Percentiles rank a stretch among this genome's conserved stretches.
Conservation (phyloP, 768 basidiomycete species). For the Jaapia argillacea region DNA sequence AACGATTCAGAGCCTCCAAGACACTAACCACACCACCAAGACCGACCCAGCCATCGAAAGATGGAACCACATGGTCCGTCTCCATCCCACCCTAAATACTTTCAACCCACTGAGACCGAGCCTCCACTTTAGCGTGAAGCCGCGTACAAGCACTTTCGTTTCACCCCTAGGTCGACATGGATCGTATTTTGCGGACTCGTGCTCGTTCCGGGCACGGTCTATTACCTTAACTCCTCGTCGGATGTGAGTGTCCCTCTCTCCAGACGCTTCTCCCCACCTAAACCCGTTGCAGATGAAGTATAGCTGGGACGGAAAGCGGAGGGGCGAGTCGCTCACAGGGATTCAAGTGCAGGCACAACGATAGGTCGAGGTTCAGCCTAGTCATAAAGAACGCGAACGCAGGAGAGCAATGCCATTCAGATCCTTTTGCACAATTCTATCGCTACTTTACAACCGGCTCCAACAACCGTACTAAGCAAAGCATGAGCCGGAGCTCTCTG, state of each 20-base stretch:
- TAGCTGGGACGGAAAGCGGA: constrained; percentile 44
- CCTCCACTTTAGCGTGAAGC: constrained; percentile 54
- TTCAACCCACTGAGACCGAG: too few relatives aligned
- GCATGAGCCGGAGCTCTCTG: constrained; percentile 91
- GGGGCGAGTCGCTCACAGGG: constrained; percentile 27
- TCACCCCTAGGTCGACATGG: constrained; percentile 60
- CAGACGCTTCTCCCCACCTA: neutral
- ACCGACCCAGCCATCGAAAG: constrained; percentile 44
- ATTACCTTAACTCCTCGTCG: constrained; percentile 29
- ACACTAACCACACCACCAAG: too few relatives aligned
- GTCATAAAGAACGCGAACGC: constrained; percentile 5
- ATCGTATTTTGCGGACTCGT: constrained; percentile 53
- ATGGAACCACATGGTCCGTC: constrained; percentile 50
- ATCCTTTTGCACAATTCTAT: constrained; percentile 84
- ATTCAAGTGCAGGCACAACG: constrained; percentile 12
- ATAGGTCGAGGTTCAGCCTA: constrained; percentile 9
- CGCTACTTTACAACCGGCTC: constrained; percentile 78
- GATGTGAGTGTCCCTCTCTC: constrained; percentile 16
- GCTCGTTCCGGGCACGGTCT: constrained; percentile 49
- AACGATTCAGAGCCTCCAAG: too few relatives aligned
- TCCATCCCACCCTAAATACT: neutral
- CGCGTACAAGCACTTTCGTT: constrained; percentile 76
- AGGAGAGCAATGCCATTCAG: too few relatives aligned
- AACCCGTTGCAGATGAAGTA: constrained; percentile 36
- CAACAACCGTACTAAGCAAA: constrained; percentile 76